Evolutionary conservation across 2,329 filamentous ascomycete species (phyloP), one percentile per base, ranked within the genome.

Genomic region (Knufia petricola): DNA sequence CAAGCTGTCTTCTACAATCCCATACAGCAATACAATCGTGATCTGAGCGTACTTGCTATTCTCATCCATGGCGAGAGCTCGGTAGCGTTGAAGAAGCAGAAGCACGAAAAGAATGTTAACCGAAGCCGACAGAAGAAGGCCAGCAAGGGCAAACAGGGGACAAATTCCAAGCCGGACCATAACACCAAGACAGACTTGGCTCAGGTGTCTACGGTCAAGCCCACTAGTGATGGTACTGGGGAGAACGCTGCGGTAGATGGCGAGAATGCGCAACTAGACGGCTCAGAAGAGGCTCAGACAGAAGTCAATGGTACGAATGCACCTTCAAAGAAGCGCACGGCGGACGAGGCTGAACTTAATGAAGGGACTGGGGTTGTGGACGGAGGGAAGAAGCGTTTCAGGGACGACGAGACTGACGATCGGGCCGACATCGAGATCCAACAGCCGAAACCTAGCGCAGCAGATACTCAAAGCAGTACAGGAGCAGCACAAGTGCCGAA

Each of bases 11-110:
- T 98, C 63, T 98, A 98, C 75, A 98, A 98, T 60, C 90, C 92
- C 0, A 95, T 98, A 48, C 92, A 98, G 64, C 92, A 98, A 64
- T 98, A 96, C 74, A 98, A 98, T 67, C 84, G 94, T 40, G 92
- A 98, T 63, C 69, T 98, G 56, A 95, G 87, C 52, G 87, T 95
- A 21, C 76, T 98, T 12, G 87, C 87, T 1, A 95, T 98, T 65
- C 87, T 86, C 61, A 85, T 85, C 0, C 95, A 90, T 64, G 87
- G 86, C 1, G 81, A 92, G 57, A 80, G 87, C 60, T 60, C 67
- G 26, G 58, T 77, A 3, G 62, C 80, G 15, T 68, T 75, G 53
- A 77, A 73, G 63, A 71, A 73, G 58, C 70, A 71, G 56, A 76
- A 73, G 56, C 66, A 64, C 13, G 65, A 64, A 41, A 64, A 63